Evolutionary conservation across 1,284 basidiomycete genomes (phyloP).

Genomic region (Tylopilus sp.): DNA sequence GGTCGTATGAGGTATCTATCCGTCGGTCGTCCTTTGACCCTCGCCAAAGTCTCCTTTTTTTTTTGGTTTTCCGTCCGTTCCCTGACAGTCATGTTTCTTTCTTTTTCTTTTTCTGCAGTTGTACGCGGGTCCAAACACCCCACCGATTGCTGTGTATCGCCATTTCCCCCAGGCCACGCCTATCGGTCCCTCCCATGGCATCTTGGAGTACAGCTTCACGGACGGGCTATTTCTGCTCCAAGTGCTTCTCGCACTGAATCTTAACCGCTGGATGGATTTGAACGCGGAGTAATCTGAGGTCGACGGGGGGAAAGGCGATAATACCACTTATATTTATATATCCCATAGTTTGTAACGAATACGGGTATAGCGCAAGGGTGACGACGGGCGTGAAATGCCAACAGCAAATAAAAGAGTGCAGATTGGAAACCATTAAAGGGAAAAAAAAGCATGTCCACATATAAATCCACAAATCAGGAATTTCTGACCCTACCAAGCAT

Average conservation of each 20-base stretch:
- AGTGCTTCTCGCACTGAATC: slow-evolving; percentile 56
- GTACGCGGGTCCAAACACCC: slow-evolving; percentile 40
- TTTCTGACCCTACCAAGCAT: slow-evolving; percentile 59
- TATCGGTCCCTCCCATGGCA: slow-evolving; percentile 58
- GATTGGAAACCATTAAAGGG: slow-evolving; percentile 9
- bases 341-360: slow-evolving; percentile 33
- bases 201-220: slow-evolving; percentile 57
- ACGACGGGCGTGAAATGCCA: slow-evolving; percentile 10
- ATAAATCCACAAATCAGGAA: slow-evolving; percentile 29
- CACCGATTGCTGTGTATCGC: slow-evolving; percentile 53
- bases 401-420: slow-evolving; percentile 16
- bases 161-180: slow-evolving; percentile 49
- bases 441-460: slow-evolving; percentile 11
- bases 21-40: not conserved
- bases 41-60: not conserved
- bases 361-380: slow-evolving; percentile 25
- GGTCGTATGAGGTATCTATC: slow-evolving; percentile 50
- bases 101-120: slow-evolving; percentile 36
- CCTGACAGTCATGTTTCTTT: not conserved
- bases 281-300: slow-evolving; percentile 40
- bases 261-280: slow-evolving; percentile 70
- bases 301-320: slow-evolving; percentile 13
- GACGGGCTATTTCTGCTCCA: slow-evolving; percentile 58
- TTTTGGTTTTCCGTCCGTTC: not conserved
- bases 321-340: slow-evolving; percentile 35